Evolutionary conservation across 129 eudicot species (phyloP).

Genomic region (Chrysanthemum lavandulifolium): DNA sequence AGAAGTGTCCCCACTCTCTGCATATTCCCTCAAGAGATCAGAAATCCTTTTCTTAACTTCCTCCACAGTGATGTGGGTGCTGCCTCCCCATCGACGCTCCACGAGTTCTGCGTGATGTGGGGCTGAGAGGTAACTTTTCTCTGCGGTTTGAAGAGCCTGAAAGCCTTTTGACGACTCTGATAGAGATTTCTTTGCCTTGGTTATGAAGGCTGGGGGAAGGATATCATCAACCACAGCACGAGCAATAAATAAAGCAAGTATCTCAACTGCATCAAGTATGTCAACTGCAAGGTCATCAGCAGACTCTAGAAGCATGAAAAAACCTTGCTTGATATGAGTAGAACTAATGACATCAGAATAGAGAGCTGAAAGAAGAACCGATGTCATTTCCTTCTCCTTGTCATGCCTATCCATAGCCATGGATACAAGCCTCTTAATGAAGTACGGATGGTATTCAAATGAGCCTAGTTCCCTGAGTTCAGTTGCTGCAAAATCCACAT

Average conservation of each 20-base stretch:
- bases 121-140: constrained; percentile 91
- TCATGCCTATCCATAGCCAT: constrained; percentile 94
- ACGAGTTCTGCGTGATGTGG: constrained; percentile 97
- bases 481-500: constrained; percentile 72
- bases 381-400: constrained; percentile 96
- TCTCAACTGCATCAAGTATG: constrained; percentile 78
- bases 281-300: constrained; percentile 93
- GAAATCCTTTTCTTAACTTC: constrained; percentile 85
- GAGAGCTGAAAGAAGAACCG: constrained; percentile 83
- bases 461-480: constrained; percentile 83
- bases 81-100: constrained; percentile 94
- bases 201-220: constrained; percentile 87
- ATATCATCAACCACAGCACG: constrained; percentile 93
- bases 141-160: constrained; percentile 75
- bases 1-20: constrained; percentile 77
- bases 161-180: constrained; percentile 68
- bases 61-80: constrained; percentile 80
- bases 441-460: constrained; percentile 84
- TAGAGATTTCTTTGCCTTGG: constrained; percentile 59
- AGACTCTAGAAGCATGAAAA: constrained; percentile 83
- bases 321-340: constrained; percentile 81
- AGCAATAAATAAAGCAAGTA: constrained; percentile 79
- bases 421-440: constrained; percentile 84
- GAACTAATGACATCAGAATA: constrained; percentile 80
- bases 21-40: constrained; percentile 79